Base-by-base conservation (phyloP, 2,329 filamentous ascomycete genomes). In the Penicillium sp. region DNA sequence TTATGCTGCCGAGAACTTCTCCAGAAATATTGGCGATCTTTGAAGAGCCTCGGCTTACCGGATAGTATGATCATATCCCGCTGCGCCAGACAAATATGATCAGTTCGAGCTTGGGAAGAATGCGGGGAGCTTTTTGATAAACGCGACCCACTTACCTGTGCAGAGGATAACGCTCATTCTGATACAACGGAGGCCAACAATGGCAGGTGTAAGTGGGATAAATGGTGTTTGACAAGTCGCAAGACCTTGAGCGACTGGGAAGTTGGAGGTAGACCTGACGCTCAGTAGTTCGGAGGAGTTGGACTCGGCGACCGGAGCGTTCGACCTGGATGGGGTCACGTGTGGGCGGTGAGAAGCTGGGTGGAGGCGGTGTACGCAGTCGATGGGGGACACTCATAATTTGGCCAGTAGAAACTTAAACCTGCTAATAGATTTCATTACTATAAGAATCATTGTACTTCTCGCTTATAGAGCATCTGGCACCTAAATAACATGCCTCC, bases 41-140 rank as follows among this genome's bases (percentile, higher is more conserved):
- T 33, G 16, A 2, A 18, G 13, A 34, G 50, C 43, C 39, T 51
- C 19, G 33, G 66, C 77, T 66, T 79, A 89, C 87, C 87, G 81
- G 61, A 91, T 90, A 26, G 87, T 90, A 73, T 89, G 87, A 73
- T 90, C 87, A 74, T 90, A 90, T 59, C 87, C 87, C 68, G 87
- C 87, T 85, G 71, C 61, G 56, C 60, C 47, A 46, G 23, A 51
- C 29, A 50, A 48, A 34, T 45, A 31, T 54, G 44, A 59, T 51
- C 60, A 54, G 50, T 57, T 49, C 33, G 55, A 42, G 58, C 33
- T 40, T 52, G 56, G 54, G 46, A 66, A 65, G 60, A 61, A 55
- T 51, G 59, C 50, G 56, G 56, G 54, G 48, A 59, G 52, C 36
- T 51, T 24, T 14, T 50, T 28, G 18, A 42, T 13, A 13, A 21